Conservation (phyloP, 176 grass and related monocot genomes). For the Oryza coarctata region DNA sequence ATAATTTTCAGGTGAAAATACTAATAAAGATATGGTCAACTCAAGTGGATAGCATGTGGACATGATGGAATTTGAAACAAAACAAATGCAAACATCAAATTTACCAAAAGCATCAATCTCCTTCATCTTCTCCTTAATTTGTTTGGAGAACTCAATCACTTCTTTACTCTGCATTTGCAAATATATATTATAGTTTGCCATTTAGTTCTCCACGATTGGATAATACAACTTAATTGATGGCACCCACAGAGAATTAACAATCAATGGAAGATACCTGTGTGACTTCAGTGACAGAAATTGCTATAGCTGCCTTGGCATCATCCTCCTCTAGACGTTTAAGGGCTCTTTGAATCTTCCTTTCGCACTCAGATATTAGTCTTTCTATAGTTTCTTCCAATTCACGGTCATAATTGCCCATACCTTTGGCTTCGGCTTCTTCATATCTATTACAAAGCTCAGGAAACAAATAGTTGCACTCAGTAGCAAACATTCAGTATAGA, state of each 20-base stretch:
- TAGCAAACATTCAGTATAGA: slow-evolving; percentile 1
- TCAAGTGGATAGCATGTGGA: not conserved
- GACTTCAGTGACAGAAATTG: slow-evolving; percentile 85
- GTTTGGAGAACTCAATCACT: slow-evolving; percentile 72
- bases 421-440: slow-evolving; percentile 85
- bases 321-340: slow-evolving; percentile 87
- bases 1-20: not conserved
- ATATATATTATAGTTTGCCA: slow-evolving; percentile 14
- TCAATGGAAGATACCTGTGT: slow-evolving; percentile 63
- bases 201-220: slow-evolving; percentile 16
- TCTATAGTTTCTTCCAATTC: slow-evolving; percentile 92
- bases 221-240: slow-evolving; percentile 15
- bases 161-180: slow-evolving; percentile 65
- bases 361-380: slow-evolving; percentile 90
- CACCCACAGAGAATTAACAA: not conserved
- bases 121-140: slow-evolving; percentile 96
- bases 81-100: slow-evolving; percentile 13
- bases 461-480: slow-evolving; percentile 34
- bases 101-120: slow-evolving; percentile 82
- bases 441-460: slow-evolving; percentile 78
- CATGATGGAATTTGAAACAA: not conserved
- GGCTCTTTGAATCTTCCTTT: slow-evolving; percentile 97
- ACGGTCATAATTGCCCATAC: slow-evolving; percentile 75
- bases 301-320: slow-evolving; percentile 91
- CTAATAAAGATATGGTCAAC: not conserved